phyloP scores from a whole-genome alignment of 2,329 filamentous ascomycete genomes.

The Cercospora zeina region DNA sequence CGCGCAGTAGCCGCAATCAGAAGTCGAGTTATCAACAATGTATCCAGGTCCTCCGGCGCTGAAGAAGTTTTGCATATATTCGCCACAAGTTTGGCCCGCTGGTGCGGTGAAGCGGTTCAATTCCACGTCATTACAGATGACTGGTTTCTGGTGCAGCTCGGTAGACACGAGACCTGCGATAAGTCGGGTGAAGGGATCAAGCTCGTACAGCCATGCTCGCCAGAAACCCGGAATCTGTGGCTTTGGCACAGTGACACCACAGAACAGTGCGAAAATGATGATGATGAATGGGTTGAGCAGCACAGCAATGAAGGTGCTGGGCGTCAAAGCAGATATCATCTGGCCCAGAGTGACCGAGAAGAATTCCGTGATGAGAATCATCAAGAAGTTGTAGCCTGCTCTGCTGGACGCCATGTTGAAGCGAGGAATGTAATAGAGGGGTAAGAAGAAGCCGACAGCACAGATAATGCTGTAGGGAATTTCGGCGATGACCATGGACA shows the following conservation, averaged over 20 bases:
- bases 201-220: constrained; percentile 77
- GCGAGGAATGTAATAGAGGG: constrained; percentile 80
- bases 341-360: constrained; percentile 82
- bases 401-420: constrained; percentile 63
- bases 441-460: constrained; percentile 76
- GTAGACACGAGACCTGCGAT: constrained; percentile 79
- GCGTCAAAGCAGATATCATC: constrained; percentile 73
- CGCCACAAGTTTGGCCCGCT: constrained; percentile 64
- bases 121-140: constrained; percentile 63
- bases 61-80: constrained; percentile 75
- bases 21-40: constrained; percentile 64
- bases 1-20: constrained; percentile 76
- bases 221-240: constrained; percentile 77
- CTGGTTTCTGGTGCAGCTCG: constrained; percentile 65
- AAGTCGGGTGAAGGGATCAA: constrained; percentile 79
- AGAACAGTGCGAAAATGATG: constrained; percentile 82
- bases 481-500: constrained; percentile 78
- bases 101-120: constrained; percentile 70
- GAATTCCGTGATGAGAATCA: constrained; percentile 77
- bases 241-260: constrained; percentile 78
- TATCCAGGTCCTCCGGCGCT: constrained; percentile 68
- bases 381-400: constrained; percentile 84
- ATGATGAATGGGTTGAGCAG: constrained; percentile 81
- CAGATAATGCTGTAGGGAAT: constrained; percentile 81
- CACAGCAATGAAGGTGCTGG: constrained; percentile 73